Evolutionary conservation across 257 asterid species (phyloP).

Genomic region (Asclepias syriaca): DNA sequence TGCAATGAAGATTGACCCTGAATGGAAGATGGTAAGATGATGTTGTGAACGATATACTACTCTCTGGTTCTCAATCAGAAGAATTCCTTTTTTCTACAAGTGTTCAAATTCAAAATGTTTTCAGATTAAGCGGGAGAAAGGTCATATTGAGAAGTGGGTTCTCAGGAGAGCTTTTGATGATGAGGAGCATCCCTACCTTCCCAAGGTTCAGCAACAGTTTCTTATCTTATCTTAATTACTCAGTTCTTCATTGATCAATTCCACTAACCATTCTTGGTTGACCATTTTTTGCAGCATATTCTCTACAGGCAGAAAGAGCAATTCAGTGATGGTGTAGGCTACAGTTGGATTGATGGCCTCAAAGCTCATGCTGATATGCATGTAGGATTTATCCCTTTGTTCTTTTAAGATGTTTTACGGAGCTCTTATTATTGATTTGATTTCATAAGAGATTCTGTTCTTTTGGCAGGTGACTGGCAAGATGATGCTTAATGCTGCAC

Average conservation of each 20-base stretch:
- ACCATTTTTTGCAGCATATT: constrained; percentile 60
- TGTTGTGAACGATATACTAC: not conserved
- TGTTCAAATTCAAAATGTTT: not conserved
- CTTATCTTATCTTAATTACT: not conserved
- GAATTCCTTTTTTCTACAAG: not conserved
- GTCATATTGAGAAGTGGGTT: constrained; percentile 90
- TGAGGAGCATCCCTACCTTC: constrained; percentile 81
- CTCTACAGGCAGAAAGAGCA: constrained; percentile 92
- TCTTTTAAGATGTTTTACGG: not conserved
- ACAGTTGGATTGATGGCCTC: constrained; percentile 98
- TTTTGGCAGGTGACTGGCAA: constrained; percentile 59
- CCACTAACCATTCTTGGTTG: constrained; percentile 6
- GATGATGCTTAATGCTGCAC: constrained; percentile 83
- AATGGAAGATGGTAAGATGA: constrained; percentile 67
- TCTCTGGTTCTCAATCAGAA: not conserved
- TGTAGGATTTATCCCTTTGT: constrained; percentile 29
- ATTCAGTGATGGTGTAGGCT: constrained; percentile 98
- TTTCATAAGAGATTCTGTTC: not conserved
- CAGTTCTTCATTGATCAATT: not conserved
- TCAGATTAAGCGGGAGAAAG: constrained; percentile 75
- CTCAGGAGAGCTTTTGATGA: constrained; percentile 92
- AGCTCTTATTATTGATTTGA: not conserved
- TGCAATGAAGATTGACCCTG: constrained; percentile 93
- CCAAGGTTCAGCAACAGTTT: constrained; percentile 49
- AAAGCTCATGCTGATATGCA: constrained; percentile 80